Percentiles rank a stretch among this genome's conserved stretches.
Conservation (phyloP, 768 basidiomycete genomes). For the Leccinum obscurum region DNA sequence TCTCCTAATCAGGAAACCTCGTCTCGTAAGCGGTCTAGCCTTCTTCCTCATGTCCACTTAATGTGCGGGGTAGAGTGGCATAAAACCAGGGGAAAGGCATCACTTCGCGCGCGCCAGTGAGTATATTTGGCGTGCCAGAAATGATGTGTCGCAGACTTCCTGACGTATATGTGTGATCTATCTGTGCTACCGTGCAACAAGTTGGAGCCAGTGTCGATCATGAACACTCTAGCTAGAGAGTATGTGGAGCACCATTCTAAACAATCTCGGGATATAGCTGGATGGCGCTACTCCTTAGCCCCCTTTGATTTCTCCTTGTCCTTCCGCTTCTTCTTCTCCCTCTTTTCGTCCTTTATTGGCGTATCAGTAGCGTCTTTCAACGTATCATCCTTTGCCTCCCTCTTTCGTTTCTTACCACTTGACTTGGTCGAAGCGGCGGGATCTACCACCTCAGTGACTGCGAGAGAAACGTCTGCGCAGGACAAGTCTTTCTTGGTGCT, state of each 20-base stretch:
- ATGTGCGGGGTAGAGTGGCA: no score
- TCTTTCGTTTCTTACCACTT: constrained; percentile 30
- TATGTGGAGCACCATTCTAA: background rate
- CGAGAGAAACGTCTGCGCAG: constrained; percentile 1
- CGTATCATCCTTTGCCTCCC: constrained; percentile 9
- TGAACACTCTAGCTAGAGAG: no score
- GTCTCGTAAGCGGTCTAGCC: constrained; percentile 9
- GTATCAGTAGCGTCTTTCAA: constrained; percentile 9
- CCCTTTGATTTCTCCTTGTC: constrained; percentile 7
- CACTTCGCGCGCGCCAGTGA: no score
- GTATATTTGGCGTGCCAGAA: no score
- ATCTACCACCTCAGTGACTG: constrained; percentile 17
- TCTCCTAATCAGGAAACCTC: constrained; percentile 33
- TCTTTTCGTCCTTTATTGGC: constrained; percentile 23
- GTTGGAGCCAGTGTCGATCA: no score
- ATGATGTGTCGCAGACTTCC: no score
- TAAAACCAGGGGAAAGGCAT: no score
- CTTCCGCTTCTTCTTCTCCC: constrained; percentile 35
- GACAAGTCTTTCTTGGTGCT: constrained; percentile 16
- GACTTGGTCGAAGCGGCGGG: constrained; percentile 4
- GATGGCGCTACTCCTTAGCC: constrained; percentile 4
- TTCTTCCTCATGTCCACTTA: no score
- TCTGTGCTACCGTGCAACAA: no score
- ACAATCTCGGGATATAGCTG: background rate
- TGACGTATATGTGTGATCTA: no score